Evolutionary conservation across 75 land plant species (phyloP), one percentile per base, ranked within the genome.

Genomic region (Chamaecyparis obtusa): DNA sequence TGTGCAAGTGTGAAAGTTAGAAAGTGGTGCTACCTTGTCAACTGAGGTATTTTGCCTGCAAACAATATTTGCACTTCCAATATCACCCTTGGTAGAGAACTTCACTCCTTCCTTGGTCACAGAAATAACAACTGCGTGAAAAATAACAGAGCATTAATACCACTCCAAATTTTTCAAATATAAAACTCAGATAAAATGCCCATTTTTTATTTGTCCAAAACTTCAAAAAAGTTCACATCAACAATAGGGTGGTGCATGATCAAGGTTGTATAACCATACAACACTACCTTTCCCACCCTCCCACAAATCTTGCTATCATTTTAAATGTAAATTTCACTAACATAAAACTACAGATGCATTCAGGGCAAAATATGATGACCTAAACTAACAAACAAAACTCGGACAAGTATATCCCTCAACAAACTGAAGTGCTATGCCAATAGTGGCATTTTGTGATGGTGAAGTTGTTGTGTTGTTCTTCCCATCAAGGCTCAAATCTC

Each of bases 31-130:
- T 54, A 90, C 91, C 91, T 91, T 90, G 83, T 91, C 92, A 60
- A 91, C 92, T 3, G 92, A 86, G 24, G 85, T 91, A 71, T 91
- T 87, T 75, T 91, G 92, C 84, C 92, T 46, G 44, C 92, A 91
- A 33, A 91, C 92, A 64, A 91, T 88, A 57, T 91, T 91, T 21
- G 92, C 92, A 86, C 86, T 91, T 46, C 92, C 92, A 83, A 91
- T 91, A 76, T 91, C 92, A 44, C 92, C 92, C 36, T 79, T 84
- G 4, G 92, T 91, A 44, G 92, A 87, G 74, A 91, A 91, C 83
- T 91, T 91, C 75, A 91, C 92, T 4, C 92, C 92, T 69, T 91
- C 92, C 79, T 91, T 91, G 48, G 92, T 90, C 37, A 90, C 92
- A n/a, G 92, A 91, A 21, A 91, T 91, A 6, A 91, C 89, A 77